phyloP scores from a whole-genome alignment of 768 basidiomycete genomes.

The Lactarius sp. region DNA sequence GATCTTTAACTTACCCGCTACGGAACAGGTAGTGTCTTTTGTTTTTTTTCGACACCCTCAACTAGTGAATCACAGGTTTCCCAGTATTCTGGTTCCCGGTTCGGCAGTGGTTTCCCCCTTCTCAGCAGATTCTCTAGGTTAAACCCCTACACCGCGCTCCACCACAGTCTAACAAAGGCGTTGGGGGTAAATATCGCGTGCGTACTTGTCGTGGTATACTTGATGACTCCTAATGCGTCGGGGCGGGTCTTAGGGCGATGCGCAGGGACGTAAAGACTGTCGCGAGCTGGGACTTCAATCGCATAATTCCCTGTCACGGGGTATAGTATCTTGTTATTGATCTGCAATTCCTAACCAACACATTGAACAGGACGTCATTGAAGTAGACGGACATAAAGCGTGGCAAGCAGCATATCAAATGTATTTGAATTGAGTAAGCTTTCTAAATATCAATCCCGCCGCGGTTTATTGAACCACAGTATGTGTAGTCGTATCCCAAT shows the following conservation, averaged over 20 bases:
- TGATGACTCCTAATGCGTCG: not conserved
- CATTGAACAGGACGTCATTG: constrained; percentile 38
- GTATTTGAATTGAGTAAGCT: constrained; percentile 17
- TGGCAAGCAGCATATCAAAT: constrained; percentile 27
- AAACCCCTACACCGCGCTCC: constrained; percentile 2
- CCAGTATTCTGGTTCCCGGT: not conserved
- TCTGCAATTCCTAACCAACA: not conserved
- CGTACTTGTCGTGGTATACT: not conserved
- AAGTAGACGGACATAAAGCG: constrained; percentile 38
- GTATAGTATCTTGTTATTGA: constrained; percentile 31
- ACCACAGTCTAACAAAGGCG: constrained; percentile 5
- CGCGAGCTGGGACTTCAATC: constrained; percentile 65
- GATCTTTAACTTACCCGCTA: constrained; percentile 74
- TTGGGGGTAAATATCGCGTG: constrained; percentile 12
- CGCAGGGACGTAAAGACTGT: constrained; percentile 59
- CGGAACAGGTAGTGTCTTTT: constrained; percentile 52
- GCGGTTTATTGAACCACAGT: not conserved
- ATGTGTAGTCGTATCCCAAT: not conserved
- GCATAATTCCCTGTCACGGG: constrained; percentile 71
- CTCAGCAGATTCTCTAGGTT: not conserved
- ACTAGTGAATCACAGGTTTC: not conserved
- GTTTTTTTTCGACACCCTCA: not conserved
- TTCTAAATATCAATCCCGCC: not conserved
- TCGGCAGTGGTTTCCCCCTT: constrained; percentile 9
- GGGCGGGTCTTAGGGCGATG: constrained; percentile 42